Base-by-base conservation (phyloP, 495 filamentous ascomycete species). In the Diplogelasinospora grovesii region DNA sequence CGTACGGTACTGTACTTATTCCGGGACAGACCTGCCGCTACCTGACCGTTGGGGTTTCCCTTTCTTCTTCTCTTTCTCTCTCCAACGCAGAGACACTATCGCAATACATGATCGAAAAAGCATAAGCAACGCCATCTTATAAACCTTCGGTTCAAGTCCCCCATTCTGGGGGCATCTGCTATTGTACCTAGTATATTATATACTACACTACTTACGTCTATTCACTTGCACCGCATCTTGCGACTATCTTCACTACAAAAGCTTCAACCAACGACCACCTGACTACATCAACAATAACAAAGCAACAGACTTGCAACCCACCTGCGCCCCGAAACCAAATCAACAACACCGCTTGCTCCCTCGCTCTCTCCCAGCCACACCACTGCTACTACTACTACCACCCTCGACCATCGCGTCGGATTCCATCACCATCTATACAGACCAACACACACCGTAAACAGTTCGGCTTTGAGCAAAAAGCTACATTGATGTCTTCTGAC, bases 401-500 rank as follows among this genome's bases (percentile, higher is more conserved):
- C n/a, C n/a, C n/a, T n/a, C n/a, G n/a, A n/a, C n/a, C n/a, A n/a
- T n/a, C n/a, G n/a, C n/a, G n/a, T n/a, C n/a, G 26, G 2, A 28
- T 34, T 34, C 27, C 11, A 34, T 14, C 20, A 22, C 45, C 26
- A 21, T 24, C 24, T 23, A 27, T 16, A 11, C 29, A 5, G n/a
- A 35, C 34, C 33, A 37, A 14, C 10, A 30, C 21, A 40, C 14
- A 42, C 35, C 24, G n/a, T 13, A 19, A n/a, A 29, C 25, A 24
- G 20, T 38, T 51, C 46, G 44, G 52, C 23, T 23, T 50, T 50
- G 44, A 39, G 41, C 32, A 23, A 62, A 63, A 57, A 43, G 45
- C 61, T 37, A 65, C 37, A 75, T 85, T 81, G 79, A 85, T 85
- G 81, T 85, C 81, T 77, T 78, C 79, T 80, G 78, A 81, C 65